phyloP scores from a whole-genome alignment of 805 yeast species.

The Candida pseudoglaebosa region DNA sequence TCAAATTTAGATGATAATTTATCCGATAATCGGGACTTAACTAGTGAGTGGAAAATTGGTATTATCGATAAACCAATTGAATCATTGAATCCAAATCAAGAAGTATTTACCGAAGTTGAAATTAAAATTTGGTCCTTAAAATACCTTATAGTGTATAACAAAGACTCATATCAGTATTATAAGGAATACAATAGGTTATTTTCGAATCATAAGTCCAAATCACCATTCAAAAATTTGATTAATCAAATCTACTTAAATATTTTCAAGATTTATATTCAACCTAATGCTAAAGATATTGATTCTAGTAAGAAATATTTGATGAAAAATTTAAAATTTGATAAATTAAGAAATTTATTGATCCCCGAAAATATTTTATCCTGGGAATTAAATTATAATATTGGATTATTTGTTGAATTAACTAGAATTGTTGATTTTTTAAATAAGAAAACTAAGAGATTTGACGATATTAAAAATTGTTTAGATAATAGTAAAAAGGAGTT shows the following conservation, averaged over 20 bases:
- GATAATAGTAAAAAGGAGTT: constrained; percentile 6
- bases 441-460: constrained; percentile 3
- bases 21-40: constrained; percentile 59
- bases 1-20: constrained; percentile 9
- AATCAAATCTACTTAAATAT: constrained; percentile 23
- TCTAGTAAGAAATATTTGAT: constrained; percentile 23
- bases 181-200: constrained; percentile 23
- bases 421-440: constrained; percentile 8
- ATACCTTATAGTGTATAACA: constrained; percentile 34
- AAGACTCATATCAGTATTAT: constrained; percentile 10
- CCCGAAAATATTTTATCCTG: constrained; percentile 13
- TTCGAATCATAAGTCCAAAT: constrained; percentile 10
- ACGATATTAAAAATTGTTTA: neutral
- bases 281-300: constrained; percentile 18
- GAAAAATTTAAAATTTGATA: constrained; percentile 29
- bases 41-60: constrained; percentile 52
- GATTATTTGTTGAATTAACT: constrained; percentile 13
- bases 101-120: constrained; percentile 20
- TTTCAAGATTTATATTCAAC: constrained; percentile 15
- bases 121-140: constrained; percentile 33
- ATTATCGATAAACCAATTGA: constrained; percentile 7
- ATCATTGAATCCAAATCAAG: constrained; percentile 18
- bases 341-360: constrained; percentile 16
- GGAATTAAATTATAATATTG: constrained; percentile 17
- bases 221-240: constrained; percentile 22